Base-by-base conservation (phyloP, 352 stramenopile species). In the Globisporangium cystogenes region DNA sequence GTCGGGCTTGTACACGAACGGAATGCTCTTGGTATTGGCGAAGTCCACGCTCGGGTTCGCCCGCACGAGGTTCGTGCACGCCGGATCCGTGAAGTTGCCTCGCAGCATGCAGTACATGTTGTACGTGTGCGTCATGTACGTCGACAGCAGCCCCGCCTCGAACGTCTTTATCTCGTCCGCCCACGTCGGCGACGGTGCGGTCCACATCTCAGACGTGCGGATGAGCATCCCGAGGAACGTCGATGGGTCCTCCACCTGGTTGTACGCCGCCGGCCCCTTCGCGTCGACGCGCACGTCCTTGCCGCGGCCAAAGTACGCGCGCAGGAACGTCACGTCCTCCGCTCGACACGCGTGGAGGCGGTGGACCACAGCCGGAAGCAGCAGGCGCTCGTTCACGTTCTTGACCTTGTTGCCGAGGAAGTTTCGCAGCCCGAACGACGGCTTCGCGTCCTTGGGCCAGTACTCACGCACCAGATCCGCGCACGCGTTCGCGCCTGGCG, bases 1-100 rank as follows among this genome's bases (percentile, higher is more conserved):
- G 53, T 80, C 70, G 5, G 23, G 48, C n/a, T 26, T 15, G 57
- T 78, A 78, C 12, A 41, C 20, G 48, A 75, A 75, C 41, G 55
- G 26, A 3, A 20, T 21, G 15, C 20, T 24, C 3, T 57, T 29
- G 1, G 37, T 8, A 18, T 37, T 42, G 4, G 50, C 53, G 7
- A 59, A 31, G 24, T 61, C 47, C 11, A 33, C 18, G 5, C 7
- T 14, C 0, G 27, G 4, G 20, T 39, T 21, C 8, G 35, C 24
- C 11, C n/a, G 35, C 7, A 41, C 14, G 0, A 63, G 4, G 24
- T 48, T 21, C 7, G 36, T 21, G 50, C 63, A 70, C 6, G 59
- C 59, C 3, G 36, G 37, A 12, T 63, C 50, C 4, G 4, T 35
- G 35, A 45, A 57, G 35, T 52, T 46, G 29, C 48, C 35, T 14